Percentiles rank a stretch among this genome's conserved stretches.
Evolutionary conservation across 139 green algal species (phyloP).

Genomic region (Picochlorum sp.): DNA sequence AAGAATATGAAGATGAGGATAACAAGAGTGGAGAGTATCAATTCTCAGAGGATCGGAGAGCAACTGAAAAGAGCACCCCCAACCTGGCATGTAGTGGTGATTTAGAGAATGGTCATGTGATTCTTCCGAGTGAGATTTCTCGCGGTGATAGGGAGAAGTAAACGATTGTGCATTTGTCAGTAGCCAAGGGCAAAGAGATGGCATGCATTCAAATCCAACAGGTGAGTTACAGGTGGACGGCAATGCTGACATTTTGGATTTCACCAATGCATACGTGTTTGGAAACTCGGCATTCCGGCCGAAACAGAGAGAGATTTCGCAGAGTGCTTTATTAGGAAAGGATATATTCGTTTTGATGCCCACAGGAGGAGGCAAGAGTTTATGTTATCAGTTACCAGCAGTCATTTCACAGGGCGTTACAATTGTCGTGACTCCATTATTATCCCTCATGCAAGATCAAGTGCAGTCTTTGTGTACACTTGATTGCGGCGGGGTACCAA

Average conservation of each 20-base stretch:
- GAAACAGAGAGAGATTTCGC: constrained; percentile 57
- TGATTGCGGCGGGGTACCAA: constrained; percentile 53
- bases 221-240: not conserved
- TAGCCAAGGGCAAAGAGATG: no score
- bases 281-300: constrained; percentile 45
- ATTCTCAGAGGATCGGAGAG: no score
- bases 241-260: constrained; percentile 31
- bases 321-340: constrained; percentile 47
- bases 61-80: no score
- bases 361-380: constrained; percentile 76
- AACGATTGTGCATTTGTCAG: no score
- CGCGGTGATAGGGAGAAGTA: no score
- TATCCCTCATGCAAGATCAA: constrained; percentile 92
- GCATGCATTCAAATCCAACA: not conserved
- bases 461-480: constrained; percentile 43
- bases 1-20: not conserved
- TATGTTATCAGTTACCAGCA: constrained; percentile 65
- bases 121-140: not conserved
- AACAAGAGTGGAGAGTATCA: no score
- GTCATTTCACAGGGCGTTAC: constrained; percentile 66
- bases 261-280: constrained; percentile 44
- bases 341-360: constrained; percentile 92
- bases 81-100: no score
- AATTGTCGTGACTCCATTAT: constrained; percentile 89
- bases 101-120: no score